Evolutionary conservation across 371 early-diverging fungal genomes (phyloP).

Genomic region (Apophysomyces elegans): DNA sequence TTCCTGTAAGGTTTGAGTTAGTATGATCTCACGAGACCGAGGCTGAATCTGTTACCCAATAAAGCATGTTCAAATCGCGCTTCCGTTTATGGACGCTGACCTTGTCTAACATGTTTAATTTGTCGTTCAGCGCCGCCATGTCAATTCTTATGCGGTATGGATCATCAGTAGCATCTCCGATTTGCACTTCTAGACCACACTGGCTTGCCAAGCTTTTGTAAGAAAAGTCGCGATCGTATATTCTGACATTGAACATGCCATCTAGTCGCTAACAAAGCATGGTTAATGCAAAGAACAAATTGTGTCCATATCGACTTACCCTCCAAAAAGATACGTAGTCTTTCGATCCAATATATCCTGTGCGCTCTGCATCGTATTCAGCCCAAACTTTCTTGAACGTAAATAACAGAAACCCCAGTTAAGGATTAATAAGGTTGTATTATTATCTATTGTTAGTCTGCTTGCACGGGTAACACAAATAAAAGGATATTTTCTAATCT

Average conservation of each 20-base stretch:
- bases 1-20: constrained; percentile 23
- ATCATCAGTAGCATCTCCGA: constrained; percentile 16
- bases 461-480: constrained; percentile 5
- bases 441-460: background rate
- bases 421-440: constrained; percentile 20
- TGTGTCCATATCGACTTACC: constrained; percentile 20
- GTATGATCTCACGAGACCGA: constrained; percentile 7
- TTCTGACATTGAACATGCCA: constrained; percentile 44
- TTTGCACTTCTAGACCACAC: constrained; percentile 14
- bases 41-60: constrained; percentile 37
- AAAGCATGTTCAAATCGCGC: constrained; percentile 44
- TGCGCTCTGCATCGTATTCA: constrained; percentile 56
- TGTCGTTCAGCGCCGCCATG: constrained; percentile 27
- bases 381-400: constrained; percentile 66
- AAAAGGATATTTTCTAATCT: constrained; percentile 65
- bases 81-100: constrained; percentile 36
- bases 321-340: constrained; percentile 57
- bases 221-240: constrained; percentile 42
- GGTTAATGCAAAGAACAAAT: too few relatives aligned
- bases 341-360: constrained; percentile 55
- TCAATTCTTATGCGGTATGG: constrained; percentile 34
- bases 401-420: constrained; percentile 20
- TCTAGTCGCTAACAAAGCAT: constrained; percentile 33
- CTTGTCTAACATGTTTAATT: constrained; percentile 38
- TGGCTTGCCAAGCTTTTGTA: constrained; percentile 39